Percentiles rank a stretch among this genome's conserved stretches.
phyloP scores from a whole-genome alignment of 2,329 filamentous ascomycete species.

The Stylonectria norvegica region DNA sequence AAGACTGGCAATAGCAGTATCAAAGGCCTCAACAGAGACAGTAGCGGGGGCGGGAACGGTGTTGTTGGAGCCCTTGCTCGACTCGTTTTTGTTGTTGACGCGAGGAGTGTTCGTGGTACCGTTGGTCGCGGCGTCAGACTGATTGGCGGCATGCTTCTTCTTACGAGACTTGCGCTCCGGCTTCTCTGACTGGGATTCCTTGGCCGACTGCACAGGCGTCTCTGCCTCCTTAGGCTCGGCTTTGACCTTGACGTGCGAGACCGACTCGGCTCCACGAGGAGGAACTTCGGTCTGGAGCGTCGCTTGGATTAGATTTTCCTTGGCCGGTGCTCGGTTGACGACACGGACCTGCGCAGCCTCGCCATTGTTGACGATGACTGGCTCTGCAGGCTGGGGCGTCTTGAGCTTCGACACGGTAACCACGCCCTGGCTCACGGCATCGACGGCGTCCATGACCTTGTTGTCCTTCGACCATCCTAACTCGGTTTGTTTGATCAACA shows the following conservation, averaged over 20 bases:
- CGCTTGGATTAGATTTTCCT: slow-evolving; percentile 33
- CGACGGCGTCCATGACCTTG: slow-evolving; percentile 75
- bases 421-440: slow-evolving; percentile 70
- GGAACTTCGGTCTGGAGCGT: slow-evolving; percentile 25
- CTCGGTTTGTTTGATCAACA: slow-evolving; percentile 82
- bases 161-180: slow-evolving; percentile 59
- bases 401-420: slow-evolving; percentile 73
- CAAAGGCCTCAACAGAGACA: slow-evolving; percentile 46
- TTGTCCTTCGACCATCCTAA: slow-evolving; percentile 89
- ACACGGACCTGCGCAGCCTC: slow-evolving; percentile 33
- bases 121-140: slow-evolving; percentile 46
- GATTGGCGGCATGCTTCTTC: slow-evolving; percentile 57
- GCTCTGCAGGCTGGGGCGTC: slow-evolving; percentile 44
- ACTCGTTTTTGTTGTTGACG: slow-evolving; percentile 31
- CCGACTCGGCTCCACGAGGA: slow-evolving; percentile 32
- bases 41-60: slow-evolving; percentile 19
- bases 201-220: slow-evolving; percentile 36
- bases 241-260: slow-evolving; percentile 38
- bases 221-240: slow-evolving; percentile 49
- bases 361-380: slow-evolving; percentile 33
- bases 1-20: slow-evolving; percentile 52
- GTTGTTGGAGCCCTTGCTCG: slow-evolving; percentile 30
- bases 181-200: slow-evolving; percentile 50
- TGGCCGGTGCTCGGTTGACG: slow-evolving; percentile 33
- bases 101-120: slow-evolving; percentile 36